Base-by-base conservation (phyloP, 495 filamentous ascomycete genomes). In the Penicillium cinerascens region DNA sequence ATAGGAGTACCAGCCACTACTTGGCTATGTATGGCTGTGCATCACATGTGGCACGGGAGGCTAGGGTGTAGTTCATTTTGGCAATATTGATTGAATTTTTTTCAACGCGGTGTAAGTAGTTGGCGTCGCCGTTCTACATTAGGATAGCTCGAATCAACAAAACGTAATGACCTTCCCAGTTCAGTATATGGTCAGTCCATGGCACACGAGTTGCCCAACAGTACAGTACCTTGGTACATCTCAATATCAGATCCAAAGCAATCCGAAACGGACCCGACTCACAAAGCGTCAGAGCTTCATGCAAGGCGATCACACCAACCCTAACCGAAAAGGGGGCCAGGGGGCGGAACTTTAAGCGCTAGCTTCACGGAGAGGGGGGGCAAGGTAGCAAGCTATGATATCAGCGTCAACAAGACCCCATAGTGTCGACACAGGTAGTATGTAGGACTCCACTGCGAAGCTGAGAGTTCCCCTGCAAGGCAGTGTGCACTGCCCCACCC, bases 401-500 rank as follows among this genome's bases (percentile, higher is more conserved):
- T 60, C 51, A 59, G 44, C 39, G 47, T 17, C 3, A 36, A 22
- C 33, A 18, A 10, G 9, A 18, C 7, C 13, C 29, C 29, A 33
- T 33, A 3, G 29, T 33, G 3, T 23, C 22, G 22, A 46, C 1
- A 16, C 9, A 23, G n/a, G n/a, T 18, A 15, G 18, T 35, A 29
- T 18, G 27, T 21, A 46, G 17, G 49, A 56, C 59, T 62, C 62
- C 62, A 65, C 58, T 36, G n/a, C 27, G 6, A 21, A 62, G 51
- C 55, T 63, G 49, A 52, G 52, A 56, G 52, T 49, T 52, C 52
- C 51, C 47, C 48, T 61, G 58, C 61, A 61, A 64, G 58, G 58
- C 52, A 54, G 49, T 23, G 22, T 64, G 61, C 61, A 64, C 58
- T 52, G 61, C 61, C 61, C 60, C 58, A 61, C 58, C 55, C 55